Base-by-base conservation (phyloP, 2,329 filamentous ascomycete species). In the Cryphonectria naterciae region DNA sequence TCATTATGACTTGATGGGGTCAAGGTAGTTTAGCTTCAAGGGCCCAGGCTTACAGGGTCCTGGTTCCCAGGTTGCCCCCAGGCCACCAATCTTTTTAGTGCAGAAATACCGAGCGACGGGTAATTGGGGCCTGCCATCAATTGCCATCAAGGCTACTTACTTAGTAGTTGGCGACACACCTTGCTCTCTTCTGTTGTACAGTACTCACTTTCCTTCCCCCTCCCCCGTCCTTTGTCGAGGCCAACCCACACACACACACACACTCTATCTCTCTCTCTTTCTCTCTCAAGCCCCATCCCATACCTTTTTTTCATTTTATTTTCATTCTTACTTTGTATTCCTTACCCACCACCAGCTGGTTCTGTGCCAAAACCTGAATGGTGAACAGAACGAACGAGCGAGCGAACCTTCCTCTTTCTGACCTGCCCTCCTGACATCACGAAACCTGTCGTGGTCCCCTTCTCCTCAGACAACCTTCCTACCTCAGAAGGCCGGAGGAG, bases 331-430 rank as follows among this genome's bases (percentile, higher is more conserved):
- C 19, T 22, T n/a, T 49, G 46, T 49, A 49, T 49, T 49, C 46
- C 41, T 17, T 43, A 43, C 41, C 43, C 46, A 49, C 46, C 46
- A 49, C 46, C 46, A 49, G 46, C 46, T 49, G 46, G 46, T 10
- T n/a, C 46, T 49, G 46, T 49, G 46, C 46, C 46, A 8, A 49
- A 49, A 49, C 22, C 46, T 49, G 19, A 49, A 6, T 10, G 46
- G 46, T 10, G 19, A 49, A 22, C 43, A 46, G 2, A 19, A 32
- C 28, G 28, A 32, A 32, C 41, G 41, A 46, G 17, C 46, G 46
- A n/a, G 46, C 56, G 32, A 60, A 60, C 56, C 63, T 65, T 65
- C 63, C 63, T 52, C 41, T 65, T 65, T 52, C 63, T 37, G 63
- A n/a, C 52, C 43, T 65, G 43, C 63, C 11, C 11, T 39, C 58